phyloP scores from a whole-genome alignment of 2,329 filamentous ascomycete species.

The Cercospora sp. region DNA sequence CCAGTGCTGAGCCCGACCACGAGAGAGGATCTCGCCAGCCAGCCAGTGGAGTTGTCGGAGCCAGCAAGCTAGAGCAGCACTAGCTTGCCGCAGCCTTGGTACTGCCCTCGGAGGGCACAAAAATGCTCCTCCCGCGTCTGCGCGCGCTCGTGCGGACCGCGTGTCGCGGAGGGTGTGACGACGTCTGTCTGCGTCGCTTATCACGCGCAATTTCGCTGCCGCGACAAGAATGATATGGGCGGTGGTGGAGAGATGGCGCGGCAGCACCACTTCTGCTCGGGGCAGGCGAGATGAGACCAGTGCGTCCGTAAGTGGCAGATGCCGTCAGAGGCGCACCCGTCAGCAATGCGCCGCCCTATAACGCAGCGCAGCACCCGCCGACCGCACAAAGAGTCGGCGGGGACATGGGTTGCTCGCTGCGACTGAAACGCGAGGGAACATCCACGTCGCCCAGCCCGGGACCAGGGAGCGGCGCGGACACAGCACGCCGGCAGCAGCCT shows the following conservation, averaged over 20 bases:
- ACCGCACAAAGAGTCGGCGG: not conserved
- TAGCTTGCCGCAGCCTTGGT: not conserved
- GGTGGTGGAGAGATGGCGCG: too few relatives aligned
- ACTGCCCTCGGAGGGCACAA: not conserved
- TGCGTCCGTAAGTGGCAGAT: not conserved
- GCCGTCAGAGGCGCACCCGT: not conserved
- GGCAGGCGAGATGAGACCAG: not conserved
- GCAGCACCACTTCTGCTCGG: not conserved
- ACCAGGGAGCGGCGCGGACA: not conserved
- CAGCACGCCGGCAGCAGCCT: not conserved
- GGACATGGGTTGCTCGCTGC: not conserved
- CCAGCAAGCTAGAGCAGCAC: not conserved
- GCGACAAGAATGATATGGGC: not conserved
- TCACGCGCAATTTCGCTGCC: not conserved
- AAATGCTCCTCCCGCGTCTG: not conserved
- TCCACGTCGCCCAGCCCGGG: not conserved
- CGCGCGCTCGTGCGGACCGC: not conserved
- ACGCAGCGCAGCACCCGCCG: not conserved
- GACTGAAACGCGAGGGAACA: not conserved
- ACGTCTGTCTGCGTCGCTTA: not conserved
- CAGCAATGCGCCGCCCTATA: not conserved
- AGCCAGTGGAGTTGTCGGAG: not conserved
- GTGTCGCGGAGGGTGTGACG: not conserved
- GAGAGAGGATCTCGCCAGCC: not conserved
- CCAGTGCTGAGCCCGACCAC: not conserved